Evolutionary conservation across 257 asterid species (phyloP).

Genomic region (Plantago elongata): DNA sequence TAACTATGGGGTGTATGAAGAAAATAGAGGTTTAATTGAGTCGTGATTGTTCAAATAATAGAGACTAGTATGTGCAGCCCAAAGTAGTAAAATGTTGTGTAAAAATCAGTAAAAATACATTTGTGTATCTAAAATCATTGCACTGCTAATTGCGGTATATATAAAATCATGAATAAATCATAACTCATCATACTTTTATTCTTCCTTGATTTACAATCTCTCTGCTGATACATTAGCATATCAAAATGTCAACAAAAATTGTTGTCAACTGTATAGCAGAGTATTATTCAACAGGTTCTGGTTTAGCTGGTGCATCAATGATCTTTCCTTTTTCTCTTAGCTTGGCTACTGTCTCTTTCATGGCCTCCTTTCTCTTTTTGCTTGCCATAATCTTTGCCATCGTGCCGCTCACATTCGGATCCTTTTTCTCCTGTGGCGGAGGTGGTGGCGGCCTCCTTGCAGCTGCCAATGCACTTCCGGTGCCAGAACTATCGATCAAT

Average conservation of each 20-base stretch:
- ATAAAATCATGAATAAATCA: no score
- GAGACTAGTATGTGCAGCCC: no score
- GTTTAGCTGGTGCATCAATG: slow-evolving; percentile 36
- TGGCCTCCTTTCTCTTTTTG: slow-evolving; percentile 87
- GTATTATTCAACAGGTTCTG: slow-evolving; percentile 5
- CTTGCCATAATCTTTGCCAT: slow-evolving; percentile 73
- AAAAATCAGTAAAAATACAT: no score
- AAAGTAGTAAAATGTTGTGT: no score
- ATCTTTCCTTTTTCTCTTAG: slow-evolving; percentile 56
- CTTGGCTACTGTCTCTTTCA: slow-evolving; percentile 65
- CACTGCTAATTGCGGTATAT: no score
- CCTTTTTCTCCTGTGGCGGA: slow-evolving; percentile 71
- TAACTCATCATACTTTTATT: no score
- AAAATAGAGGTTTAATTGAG: no score
- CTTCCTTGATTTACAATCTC: no score
- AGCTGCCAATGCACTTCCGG: slow-evolving; percentile 47
- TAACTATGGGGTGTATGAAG: no score
- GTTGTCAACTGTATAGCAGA: neutral
- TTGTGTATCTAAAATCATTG: no score
- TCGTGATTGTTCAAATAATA: no score
- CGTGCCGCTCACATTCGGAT: slow-evolving; percentile 64
- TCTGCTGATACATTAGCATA: no score
- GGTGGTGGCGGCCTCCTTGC: slow-evolving; percentile 85
- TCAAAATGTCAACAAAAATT: neutral
- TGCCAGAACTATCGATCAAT: slow-evolving; percentile 19